These are phyloP conservation scores for Daldinia grandis DNA, from an alignment of 495 filamentous ascomycete genomes.

Conservation along the genomic window DNA sequence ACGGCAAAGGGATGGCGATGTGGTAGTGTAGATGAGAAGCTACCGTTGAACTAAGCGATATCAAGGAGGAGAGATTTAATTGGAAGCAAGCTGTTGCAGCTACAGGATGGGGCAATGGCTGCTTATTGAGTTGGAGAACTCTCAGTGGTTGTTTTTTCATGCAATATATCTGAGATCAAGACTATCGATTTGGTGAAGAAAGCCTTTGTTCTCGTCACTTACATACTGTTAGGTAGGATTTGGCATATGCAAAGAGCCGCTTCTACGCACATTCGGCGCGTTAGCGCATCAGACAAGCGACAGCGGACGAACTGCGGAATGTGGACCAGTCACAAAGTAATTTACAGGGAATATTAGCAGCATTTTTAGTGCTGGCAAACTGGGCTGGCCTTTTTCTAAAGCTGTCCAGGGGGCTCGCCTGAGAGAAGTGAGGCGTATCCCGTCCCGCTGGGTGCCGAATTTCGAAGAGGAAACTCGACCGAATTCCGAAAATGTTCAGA, in stretches of 20 bases:
- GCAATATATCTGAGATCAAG: constrained; percentile 13
- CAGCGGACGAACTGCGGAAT: constrained; percentile 24
- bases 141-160: constrained; percentile 15
- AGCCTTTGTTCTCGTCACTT: constrained; percentile 2
- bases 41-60: constrained; percentile 12
- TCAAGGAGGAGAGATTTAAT: constrained; percentile 10
- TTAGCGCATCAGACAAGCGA: constrained; percentile 18
- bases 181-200: constrained; percentile 20
- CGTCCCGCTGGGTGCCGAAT: constrained; percentile 20
- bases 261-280: constrained; percentile 13
- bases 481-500: constrained; percentile 17
- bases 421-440: constrained; percentile 35
- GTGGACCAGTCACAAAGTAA: constrained; percentile 23
- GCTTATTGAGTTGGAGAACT: background rate
- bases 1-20: constrained; percentile 32
- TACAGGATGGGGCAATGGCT: constrained; percentile 4
- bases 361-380: constrained; percentile 17
- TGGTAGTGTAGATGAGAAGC: constrained; percentile 22
- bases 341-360: constrained; percentile 37
- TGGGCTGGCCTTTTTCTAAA: background rate
- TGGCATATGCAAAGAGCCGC: constrained; percentile 27
- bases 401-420: constrained; percentile 16
- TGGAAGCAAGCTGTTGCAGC: constrained; percentile 17
- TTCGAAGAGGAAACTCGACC: constrained; percentile 31
- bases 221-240: constrained; percentile 11